Conservation (phyloP, 192 early-diverging fungal genomes). For the Rhizophagus prolifer region DNA sequence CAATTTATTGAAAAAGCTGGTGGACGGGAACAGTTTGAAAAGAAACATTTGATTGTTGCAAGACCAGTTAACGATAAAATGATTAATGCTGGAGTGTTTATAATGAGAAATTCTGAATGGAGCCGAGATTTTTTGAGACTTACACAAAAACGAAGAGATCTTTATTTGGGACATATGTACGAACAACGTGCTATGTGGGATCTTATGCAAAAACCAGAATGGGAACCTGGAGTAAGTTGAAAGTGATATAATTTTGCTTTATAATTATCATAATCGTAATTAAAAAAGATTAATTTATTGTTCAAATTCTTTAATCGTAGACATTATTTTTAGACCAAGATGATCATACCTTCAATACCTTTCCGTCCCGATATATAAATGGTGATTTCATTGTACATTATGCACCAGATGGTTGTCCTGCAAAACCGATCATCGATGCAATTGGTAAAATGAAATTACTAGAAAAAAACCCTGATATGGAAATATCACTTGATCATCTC, state of each 20-base stretch:
- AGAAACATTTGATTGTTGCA: slow-evolving; percentile 51
- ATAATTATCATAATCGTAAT: not conserved
- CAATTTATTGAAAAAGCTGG: slow-evolving; percentile 35
- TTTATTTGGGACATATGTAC: slow-evolving; percentile 42
- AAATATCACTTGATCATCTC: slow-evolving; percentile 1
- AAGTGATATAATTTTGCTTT: not conserved
- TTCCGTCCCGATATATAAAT: slow-evolving; percentile 42
- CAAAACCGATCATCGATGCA: slow-evolving; percentile 45
- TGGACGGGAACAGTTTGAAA: slow-evolving; percentile 33
- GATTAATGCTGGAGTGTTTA: slow-evolving; percentile 61
- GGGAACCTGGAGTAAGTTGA: slow-evolving; percentile 34
- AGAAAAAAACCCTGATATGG: slow-evolving; percentile 32
- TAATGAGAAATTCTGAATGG: slow-evolving; percentile 59
- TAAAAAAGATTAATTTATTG: not conserved
- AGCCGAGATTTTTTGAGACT: slow-evolving; percentile 46
- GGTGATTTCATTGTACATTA: slow-evolving; percentile 62
- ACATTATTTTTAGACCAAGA: slow-evolving; percentile 46
- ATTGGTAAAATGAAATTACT: slow-evolving; percentile 38
- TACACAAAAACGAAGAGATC: slow-evolving; percentile 41
- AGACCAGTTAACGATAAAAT: slow-evolving; percentile 47
- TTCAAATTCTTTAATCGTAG: slow-evolving; percentile 13
- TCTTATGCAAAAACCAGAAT: slow-evolving; percentile 42
- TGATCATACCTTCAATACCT: slow-evolving; percentile 60
- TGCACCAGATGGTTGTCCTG: slow-evolving; percentile 56
- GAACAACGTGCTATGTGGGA: slow-evolving; percentile 64